A percentile compares a stretch with the other conserved stretches of the same genome.
These are phyloP conservation scores for Trifolium repens DNA, from an alignment of 306 rosid genomes.

Conservation along the genomic window DNA sequence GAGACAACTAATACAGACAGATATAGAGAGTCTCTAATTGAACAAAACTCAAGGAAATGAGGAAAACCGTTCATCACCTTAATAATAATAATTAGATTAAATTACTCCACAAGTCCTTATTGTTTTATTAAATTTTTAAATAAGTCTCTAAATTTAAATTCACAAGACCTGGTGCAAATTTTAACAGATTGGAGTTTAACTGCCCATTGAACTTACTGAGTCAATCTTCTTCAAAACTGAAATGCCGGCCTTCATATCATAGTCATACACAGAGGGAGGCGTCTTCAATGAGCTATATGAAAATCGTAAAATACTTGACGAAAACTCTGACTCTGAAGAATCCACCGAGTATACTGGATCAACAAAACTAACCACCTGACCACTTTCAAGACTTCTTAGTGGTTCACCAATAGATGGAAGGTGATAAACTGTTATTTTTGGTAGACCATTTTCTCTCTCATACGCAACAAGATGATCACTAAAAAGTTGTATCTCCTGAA, in stretches of 20 bases:
- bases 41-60: conserved; percentile 31
- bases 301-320: conserved; percentile 74
- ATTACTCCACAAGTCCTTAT: not conserved
- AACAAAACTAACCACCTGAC: conserved; percentile 62
- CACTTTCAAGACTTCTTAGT: conserved; percentile 62
- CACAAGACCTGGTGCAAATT: conserved; percentile 31
- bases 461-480: conserved; percentile 66
- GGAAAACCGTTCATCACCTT: conserved; percentile 6
- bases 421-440: conserved; percentile 62
- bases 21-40: conserved; percentile 16
- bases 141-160: not conserved
- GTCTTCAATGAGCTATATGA: conserved; percentile 86
- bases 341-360: conserved; percentile 81
- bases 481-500: conserved; percentile 82
- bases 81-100: not conserved
- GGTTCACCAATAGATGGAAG: conserved; percentile 78
- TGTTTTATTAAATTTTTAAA: not conserved
- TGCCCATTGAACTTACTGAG: conserved; percentile 58
- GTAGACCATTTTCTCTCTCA: conserved; percentile 89
- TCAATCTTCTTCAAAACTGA: conserved; percentile 83
- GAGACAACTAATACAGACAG: conserved; percentile 25
- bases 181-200: conserved; percentile 29
- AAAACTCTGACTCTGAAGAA: conserved; percentile 64
- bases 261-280: conserved; percentile 81
- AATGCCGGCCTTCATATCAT: conserved; percentile 76